These are phyloP conservation scores for Torulaspora delbrueckii DNA, from an alignment of 805 yeast species.

Conservation along the genomic window DNA sequence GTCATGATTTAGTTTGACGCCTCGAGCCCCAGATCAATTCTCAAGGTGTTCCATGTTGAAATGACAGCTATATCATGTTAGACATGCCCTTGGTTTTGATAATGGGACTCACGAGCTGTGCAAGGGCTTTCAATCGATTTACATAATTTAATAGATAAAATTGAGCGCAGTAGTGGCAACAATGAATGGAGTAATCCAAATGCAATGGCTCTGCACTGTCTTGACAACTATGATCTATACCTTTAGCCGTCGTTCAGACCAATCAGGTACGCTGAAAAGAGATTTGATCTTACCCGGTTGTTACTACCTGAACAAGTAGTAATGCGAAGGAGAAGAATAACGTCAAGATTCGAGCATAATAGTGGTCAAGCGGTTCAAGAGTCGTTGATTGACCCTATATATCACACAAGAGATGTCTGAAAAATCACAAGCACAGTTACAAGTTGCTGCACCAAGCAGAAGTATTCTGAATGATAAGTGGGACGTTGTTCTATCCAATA, in stretches of 20 bases:
- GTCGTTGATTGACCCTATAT: neutral
- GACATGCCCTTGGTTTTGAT: too few relatives aligned
- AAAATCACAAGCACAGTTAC: constrained; percentile 11
- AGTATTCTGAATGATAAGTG: constrained; percentile 68
- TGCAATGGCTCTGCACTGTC: neutral
- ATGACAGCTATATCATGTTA: too few relatives aligned
- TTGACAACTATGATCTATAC: neutral
- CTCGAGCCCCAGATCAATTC: neutral
- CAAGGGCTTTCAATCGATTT: too few relatives aligned
- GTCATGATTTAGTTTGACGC: neutral
- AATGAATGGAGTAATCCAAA: too few relatives aligned
- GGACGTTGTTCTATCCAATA: constrained; percentile 95
- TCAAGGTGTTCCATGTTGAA: too few relatives aligned
- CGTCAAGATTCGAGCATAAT: neutral
- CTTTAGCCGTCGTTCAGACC: neutral
- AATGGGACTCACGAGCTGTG: too few relatives aligned
- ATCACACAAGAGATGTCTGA: constrained; percentile 4
- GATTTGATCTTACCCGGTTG: neutral
- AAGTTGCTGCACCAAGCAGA: constrained; percentile 34
- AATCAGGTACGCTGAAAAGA: neutral
- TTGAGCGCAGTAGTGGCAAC: too few relatives aligned
- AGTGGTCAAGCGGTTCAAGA: neutral
- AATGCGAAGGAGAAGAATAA: neutral
- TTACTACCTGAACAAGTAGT: neutral
- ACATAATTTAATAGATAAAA: too few relatives aligned